phyloP scores from a whole-genome alignment of 176 grass and related monocot species.

The Tuctoria greenei region DNA sequence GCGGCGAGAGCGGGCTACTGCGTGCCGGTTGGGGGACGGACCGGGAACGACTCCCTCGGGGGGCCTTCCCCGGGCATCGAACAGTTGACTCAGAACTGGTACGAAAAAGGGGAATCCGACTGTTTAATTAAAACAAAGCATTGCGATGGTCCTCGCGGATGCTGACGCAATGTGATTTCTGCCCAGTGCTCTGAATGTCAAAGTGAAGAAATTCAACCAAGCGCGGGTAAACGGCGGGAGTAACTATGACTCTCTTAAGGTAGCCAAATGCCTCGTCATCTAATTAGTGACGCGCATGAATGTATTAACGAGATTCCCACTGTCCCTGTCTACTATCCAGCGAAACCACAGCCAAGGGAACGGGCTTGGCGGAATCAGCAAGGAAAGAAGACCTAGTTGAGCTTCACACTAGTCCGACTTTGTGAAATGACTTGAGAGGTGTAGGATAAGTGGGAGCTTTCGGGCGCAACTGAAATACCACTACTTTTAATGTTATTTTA shows the following conservation, averaged over 20 bases:
- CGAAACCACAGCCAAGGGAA: no score
- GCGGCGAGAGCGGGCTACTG: conserved; percentile 5
- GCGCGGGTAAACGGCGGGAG: conserved; percentile 67
- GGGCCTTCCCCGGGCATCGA: not conserved
- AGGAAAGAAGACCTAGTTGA: no score
- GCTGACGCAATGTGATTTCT: conserved; percentile 80
- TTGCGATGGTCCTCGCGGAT: conserved; percentile 45
- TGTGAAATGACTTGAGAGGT: not conserved
- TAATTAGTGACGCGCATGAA: conserved; percentile 71
- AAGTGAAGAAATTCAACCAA: conserved; percentile 94
- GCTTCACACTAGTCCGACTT: no score
- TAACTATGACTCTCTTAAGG: conserved; percentile 38
- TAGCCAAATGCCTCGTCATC: conserved; percentile 23
- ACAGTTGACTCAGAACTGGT: conserved; percentile 42
- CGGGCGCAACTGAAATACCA: conserved; percentile 55
- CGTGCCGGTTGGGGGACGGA: conserved; percentile 7
- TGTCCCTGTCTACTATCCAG: not conserved
- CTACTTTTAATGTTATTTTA: conserved; percentile 67
- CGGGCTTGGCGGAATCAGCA: no score
- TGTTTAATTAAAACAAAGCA: conserved; percentile 87
- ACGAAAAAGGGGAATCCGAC: conserved; percentile 68
- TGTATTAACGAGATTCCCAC: conserved; percentile 57
- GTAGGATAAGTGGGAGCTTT: conserved; percentile 11
- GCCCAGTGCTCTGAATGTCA: conserved; percentile 81
- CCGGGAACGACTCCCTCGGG: no score